These are phyloP conservation scores for Rhododendron molle DNA, from an alignment of 148 eudicot genomes.

Conservation along the genomic window DNA sequence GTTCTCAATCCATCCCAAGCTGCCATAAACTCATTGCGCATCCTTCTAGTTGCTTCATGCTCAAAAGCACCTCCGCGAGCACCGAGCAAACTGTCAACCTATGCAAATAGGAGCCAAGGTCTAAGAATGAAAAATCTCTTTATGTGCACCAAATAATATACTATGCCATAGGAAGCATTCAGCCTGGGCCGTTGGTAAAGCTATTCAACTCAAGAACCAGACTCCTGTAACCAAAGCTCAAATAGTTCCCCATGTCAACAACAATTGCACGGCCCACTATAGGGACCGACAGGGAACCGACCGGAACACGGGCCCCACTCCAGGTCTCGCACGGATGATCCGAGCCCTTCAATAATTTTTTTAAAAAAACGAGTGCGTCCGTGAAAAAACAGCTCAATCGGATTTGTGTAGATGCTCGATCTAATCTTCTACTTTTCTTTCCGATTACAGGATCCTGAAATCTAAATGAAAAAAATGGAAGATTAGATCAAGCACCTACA, in stretches of 20 bases:
- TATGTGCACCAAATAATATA: neutral
- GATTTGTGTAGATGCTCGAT: no score
- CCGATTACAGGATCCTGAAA: no score
- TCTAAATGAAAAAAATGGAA: no score
- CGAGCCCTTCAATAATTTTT: no score
- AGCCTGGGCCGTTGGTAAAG: neutral
- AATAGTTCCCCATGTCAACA: neutral
- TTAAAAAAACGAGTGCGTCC: no score
- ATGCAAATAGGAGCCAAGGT: conserved; percentile 6
- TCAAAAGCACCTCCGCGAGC: conserved; percentile 98
- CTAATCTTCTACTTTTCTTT: no score
- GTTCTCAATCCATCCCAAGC: conserved; percentile 99
- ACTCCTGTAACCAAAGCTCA: neutral
- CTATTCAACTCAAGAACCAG: neutral
- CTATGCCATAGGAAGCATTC: neutral
- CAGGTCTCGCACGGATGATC: no score
- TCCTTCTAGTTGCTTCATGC: conserved; percentile 98
- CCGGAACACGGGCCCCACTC: no score
- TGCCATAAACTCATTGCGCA: conserved; percentile 99
- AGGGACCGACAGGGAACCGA: no score
- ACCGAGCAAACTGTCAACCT: conserved; percentile 99
- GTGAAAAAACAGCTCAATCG: no score
- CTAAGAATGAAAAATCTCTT: neutral
- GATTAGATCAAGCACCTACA: no score
- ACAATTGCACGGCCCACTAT: neutral